Evolutionary conservation across 805 yeast genomes (phyloP), one percentile per base, ranked within the genome.

Genomic region (Candida tammaniensis): DNA sequence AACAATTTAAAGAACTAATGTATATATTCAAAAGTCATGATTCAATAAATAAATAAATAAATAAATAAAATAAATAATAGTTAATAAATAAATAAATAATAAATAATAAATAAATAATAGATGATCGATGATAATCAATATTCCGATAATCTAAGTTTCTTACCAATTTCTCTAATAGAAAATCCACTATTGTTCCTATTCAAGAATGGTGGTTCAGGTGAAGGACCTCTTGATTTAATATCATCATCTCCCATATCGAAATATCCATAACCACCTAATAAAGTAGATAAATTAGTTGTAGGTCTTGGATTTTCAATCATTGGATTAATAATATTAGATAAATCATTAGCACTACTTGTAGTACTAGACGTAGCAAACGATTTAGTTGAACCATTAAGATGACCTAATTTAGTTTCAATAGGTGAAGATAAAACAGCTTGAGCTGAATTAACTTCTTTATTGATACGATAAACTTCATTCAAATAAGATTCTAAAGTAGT

Each of bases 71-170:
- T 7, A 5, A 12, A 16, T 20, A 10, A 23, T 23, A 23, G 12
- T 7, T 27, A 42, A 34, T 37, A 30, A 35, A 30, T 27, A 33
- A 17, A 26, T 23, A 35, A 34, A 30, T 37, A 32, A 32, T 34
- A 25, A 38, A 32, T 32, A 24, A 42, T 16, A 16, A 29, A 29
- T 25, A 28, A 28, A 17, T 16, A 10, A 20, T 21, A 30, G 17
- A 22, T 12, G 31, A 20, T 9, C 21, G 13, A 14, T 8, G 16
- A 34, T 17, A 4, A 16, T 52, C 55, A 80, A 44, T 79, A 80
- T 51, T 80, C 86, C 2, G 82, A 74, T 30, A 80, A 62, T 39
- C 85, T 57, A 42, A 80, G 56, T 55, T 80, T 80, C 50, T 79
- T 72, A 28, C 83, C 86, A 43, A 80, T 77, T 41, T 80, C 84